phyloP scores from a whole-genome alignment of 352 stramenopile species.

The Pythium vanterpoolii region DNA sequence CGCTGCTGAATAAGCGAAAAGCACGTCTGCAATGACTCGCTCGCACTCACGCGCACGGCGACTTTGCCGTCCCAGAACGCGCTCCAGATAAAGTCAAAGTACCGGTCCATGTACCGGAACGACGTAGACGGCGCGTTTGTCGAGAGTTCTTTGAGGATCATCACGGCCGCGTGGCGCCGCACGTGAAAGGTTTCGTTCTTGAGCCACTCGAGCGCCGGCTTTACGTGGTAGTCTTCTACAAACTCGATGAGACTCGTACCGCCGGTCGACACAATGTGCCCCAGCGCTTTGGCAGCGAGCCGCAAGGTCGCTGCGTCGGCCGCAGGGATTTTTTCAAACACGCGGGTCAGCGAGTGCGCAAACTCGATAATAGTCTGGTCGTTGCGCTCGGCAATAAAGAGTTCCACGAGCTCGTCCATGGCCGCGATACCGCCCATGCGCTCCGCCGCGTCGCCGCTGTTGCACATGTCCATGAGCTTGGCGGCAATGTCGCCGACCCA shows the following conservation, averaged over 20 bases:
- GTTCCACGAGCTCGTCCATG: slow-evolving; percentile 88
- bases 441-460: slow-evolving; percentile 70
- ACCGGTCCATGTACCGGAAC: slow-evolving; percentile 87
- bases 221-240: slow-evolving; percentile 87
- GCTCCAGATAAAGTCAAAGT: slow-evolving; percentile 90
- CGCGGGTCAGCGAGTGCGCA: slow-evolving; percentile 80
- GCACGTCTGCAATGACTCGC: slow-evolving; percentile 79
- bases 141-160: slow-evolving; percentile 85
- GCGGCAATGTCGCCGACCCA: slow-evolving; percentile 83
- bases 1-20: slow-evolving; percentile 87
- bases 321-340: slow-evolving; percentile 85
- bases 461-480: slow-evolving; percentile 82
- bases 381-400: slow-evolving; percentile 87
- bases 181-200: slow-evolving; percentile 90
- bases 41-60: slow-evolving; percentile 74
- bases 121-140: slow-evolving; percentile 84
- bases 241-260: slow-evolving; percentile 87
- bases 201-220: slow-evolving; percentile 83
- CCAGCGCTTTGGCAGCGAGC: slow-evolving; percentile 71
- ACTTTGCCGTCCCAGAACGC: slow-evolving; percentile 84
- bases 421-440: slow-evolving; percentile 83
- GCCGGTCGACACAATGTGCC: slow-evolving; percentile 85
- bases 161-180: slow-evolving; percentile 75
- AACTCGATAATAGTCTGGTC: slow-evolving; percentile 90
- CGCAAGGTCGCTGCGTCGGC: slow-evolving; percentile 71